These are phyloP conservation scores for Ceratocystis cacaofunesta DNA, from an alignment of 2,329 filamentous ascomycete species.

Conservation along the genomic window DNA sequence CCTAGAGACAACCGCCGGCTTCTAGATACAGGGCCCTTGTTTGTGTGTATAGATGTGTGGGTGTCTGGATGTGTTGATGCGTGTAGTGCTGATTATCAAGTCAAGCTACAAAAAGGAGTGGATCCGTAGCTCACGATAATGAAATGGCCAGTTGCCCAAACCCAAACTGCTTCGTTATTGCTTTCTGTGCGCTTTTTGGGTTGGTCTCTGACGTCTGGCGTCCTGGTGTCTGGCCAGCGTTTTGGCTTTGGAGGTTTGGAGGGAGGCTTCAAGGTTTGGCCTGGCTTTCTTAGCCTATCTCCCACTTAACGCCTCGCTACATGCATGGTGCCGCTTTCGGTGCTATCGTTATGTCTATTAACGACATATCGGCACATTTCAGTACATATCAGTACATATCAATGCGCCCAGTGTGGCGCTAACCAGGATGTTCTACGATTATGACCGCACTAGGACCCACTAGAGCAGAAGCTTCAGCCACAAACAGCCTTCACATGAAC, in stretches of 20 bases:
- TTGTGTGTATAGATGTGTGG: neutral
- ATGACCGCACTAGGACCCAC: neutral
- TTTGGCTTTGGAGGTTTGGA: neutral
- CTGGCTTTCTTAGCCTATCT: neutral
- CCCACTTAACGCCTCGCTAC: neutral
- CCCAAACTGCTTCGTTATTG: neutral
- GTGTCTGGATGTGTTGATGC: no score
- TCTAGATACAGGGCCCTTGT: neutral
- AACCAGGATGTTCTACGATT: neutral
- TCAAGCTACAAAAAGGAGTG: neutral
- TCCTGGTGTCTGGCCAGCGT: neutral
- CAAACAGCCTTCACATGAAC: neutral
- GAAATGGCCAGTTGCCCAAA: neutral
- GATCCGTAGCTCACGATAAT: neutral
- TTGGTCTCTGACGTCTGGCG: neutral
- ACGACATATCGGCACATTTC: neutral
- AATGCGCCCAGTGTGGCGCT: neutral
- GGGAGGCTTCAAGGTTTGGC: slow-evolving; percentile 1
- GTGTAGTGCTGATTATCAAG: neutral
- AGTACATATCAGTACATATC: no score
- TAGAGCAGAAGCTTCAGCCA: slow-evolving; percentile 4
- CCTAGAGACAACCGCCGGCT: neutral
- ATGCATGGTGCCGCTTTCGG: slow-evolving; percentile 8
- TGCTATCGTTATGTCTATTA: slow-evolving; percentile 3
- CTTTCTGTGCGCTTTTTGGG: slow-evolving; percentile 2